Evolutionary conservation across 2,329 filamentous ascomycete species (phyloP).

Genomic region (Amauroascus niger): DNA sequence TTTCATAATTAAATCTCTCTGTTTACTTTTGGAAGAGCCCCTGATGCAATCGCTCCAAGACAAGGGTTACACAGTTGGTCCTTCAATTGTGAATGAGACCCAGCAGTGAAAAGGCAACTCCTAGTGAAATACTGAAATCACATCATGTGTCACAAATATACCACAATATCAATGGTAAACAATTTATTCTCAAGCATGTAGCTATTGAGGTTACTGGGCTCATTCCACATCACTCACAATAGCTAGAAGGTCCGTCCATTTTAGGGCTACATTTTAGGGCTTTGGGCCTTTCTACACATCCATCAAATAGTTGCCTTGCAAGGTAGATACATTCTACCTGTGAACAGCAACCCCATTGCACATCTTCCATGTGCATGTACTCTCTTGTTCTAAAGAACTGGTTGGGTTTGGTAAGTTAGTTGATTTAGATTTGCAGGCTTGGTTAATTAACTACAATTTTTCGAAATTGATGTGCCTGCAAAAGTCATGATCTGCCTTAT

Average conservation of each 20-base stretch:
- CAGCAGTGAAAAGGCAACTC: background rate
- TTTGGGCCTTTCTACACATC: background rate
- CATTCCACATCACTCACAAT: no score
- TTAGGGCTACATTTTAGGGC: conserved; percentile 5
- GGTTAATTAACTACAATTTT: no score
- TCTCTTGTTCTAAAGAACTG: no score
- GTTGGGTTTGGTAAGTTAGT: no score
- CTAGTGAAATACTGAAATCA: background rate
- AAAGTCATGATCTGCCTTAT: background rate
- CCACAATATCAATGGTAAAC: background rate
- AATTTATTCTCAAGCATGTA: background rate
- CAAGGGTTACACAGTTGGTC: no score
- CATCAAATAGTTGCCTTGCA: no score
- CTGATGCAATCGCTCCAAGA: no score
- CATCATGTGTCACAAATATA: background rate
- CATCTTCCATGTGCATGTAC: no score
- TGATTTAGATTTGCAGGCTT: no score
- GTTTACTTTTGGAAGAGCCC: background rate
- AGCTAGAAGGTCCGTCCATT: conserved; percentile 2
- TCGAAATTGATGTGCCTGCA: background rate
- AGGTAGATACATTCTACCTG: no score
- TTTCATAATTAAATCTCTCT: background rate
- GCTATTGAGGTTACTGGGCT: no score
- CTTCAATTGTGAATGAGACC: background rate
- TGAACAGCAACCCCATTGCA: no score